Evolutionary conservation across 2,329 filamentous ascomycete species (phyloP).

Genomic region (Stenocarpella maydis): DNA sequence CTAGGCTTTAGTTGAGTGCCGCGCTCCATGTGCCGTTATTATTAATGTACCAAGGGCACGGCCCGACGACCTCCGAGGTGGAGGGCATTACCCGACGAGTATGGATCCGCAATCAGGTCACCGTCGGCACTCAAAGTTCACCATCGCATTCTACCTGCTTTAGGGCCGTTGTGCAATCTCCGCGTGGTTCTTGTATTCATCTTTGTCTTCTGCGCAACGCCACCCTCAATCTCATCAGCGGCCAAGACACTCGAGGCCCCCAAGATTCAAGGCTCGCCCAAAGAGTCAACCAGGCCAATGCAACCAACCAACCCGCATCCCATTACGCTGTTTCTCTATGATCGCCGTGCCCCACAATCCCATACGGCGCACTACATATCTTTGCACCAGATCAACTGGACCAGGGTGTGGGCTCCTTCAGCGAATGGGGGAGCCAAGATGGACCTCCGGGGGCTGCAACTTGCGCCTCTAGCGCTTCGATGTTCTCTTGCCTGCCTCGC

Average conservation of each 20-base stretch:
- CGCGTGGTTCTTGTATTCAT: neutral
- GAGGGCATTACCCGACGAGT: slow-evolving; percentile 24
- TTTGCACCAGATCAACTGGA: neutral
- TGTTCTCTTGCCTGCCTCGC: slow-evolving; percentile 63
- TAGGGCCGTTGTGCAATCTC: neutral
- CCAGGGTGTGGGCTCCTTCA: neutral
- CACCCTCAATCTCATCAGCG: neutral
- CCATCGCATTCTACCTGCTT: neutral
- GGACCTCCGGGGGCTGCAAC: slow-evolving; percentile 4
- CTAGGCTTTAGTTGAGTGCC: neutral
- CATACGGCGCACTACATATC: too few species aligned
- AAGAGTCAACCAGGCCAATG: neutral
- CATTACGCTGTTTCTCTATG: neutral
- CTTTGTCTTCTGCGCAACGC: neutral
- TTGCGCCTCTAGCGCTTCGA: slow-evolving; percentile 53
- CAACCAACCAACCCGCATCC: neutral
- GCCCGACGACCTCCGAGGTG: slow-evolving; percentile 16
- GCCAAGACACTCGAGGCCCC: neutral
- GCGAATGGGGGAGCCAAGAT: slow-evolving; percentile 18
- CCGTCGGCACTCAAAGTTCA: neutral
- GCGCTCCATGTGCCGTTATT: neutral
- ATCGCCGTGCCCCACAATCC: neutral
- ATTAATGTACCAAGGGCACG: slow-evolving; percentile 4
- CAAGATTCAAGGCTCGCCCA: neutral
- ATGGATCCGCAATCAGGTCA: slow-evolving; percentile 30